Percentiles rank a stretch among this genome's conserved stretches.
These are phyloP conservation scores for Venturia aucupariae DNA, from an alignment of 2,329 filamentous ascomycete species.

Conservation along the genomic window DNA sequence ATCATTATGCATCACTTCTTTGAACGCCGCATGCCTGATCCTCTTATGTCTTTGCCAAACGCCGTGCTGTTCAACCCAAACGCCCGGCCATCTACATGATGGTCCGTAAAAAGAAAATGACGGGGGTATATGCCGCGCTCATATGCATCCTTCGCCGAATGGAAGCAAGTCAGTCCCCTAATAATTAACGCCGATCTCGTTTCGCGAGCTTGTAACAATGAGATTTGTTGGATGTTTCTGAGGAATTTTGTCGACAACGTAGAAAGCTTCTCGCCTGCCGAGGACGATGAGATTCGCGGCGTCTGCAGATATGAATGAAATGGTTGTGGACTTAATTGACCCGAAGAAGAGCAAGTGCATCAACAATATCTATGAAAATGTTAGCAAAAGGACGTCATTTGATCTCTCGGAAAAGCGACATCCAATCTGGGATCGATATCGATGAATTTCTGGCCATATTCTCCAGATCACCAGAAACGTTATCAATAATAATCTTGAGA, in stretches of 20 bases:
- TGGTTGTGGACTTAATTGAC: background rate
- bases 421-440: background rate
- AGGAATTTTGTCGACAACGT: background rate
- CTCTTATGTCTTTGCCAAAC: background rate
- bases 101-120: background rate
- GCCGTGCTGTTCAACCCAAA: background rate
- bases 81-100: background rate
- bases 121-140: constrained; percentile 3
- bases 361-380: constrained; percentile 1
- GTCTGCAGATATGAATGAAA: background rate
- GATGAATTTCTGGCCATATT: background rate
- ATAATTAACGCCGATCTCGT: background rate
- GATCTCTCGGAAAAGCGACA: background rate
- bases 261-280: background rate
- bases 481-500: no score
- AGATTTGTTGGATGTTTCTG: background rate
- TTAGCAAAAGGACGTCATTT: background rate
- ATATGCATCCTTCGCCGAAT: background rate
- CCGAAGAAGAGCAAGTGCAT: background rate
- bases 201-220: background rate
- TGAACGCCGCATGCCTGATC: background rate
- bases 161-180: background rate
- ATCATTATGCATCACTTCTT: background rate
- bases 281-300: background rate
- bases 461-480: background rate